Percentiles rank a stretch among this genome's conserved stretches.
Conservation (phyloP, 495 filamentous ascomycete genomes). For the Podospora australis region DNA sequence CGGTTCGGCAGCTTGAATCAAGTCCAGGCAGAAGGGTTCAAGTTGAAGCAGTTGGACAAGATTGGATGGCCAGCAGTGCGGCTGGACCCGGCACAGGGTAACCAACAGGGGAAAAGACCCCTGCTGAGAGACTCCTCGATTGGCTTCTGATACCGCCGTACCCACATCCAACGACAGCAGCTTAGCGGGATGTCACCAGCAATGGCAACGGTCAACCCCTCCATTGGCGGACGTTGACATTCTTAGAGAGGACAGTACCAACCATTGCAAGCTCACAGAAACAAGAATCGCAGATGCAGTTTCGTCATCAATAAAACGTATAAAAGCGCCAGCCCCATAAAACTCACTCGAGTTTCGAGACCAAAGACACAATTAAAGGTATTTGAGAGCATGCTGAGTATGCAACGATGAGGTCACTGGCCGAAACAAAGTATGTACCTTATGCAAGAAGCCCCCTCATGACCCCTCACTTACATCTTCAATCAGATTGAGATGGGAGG, state of each 20-base stretch:
- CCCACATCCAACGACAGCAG: conserved; percentile 2
- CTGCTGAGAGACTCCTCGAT: conserved; percentile 2
- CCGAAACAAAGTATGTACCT: conserved; percentile 9
- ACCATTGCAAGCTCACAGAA: too few species aligned
- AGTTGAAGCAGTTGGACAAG: neutral
- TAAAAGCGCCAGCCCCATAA: neutral
- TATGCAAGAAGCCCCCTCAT: neutral
- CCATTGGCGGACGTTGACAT: too few species aligned
- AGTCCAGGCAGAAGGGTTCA: conserved; percentile 2
- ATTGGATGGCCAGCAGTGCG: conserved; percentile 10
- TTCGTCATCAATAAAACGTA: neutral
- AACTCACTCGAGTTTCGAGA: neutral
- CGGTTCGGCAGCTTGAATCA: neutral
- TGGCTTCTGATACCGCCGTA: too few species aligned
- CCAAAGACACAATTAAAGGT: neutral
- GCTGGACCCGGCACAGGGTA: conserved; percentile 7
- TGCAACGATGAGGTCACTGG: conserved; percentile 5
- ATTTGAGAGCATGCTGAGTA: neutral
- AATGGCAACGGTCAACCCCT: too few species aligned
- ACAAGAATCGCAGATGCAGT: neutral
- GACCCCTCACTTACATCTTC: conserved; percentile 6
- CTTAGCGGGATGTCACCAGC: too few species aligned
- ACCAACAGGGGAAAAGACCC: conserved; percentile 3
- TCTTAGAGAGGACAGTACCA: too few species aligned
- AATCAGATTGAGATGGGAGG: conserved; percentile 54